phyloP scores from a whole-genome alignment of 2,329 filamentous ascomycete genomes.

The Cadophora gregata region DNA sequence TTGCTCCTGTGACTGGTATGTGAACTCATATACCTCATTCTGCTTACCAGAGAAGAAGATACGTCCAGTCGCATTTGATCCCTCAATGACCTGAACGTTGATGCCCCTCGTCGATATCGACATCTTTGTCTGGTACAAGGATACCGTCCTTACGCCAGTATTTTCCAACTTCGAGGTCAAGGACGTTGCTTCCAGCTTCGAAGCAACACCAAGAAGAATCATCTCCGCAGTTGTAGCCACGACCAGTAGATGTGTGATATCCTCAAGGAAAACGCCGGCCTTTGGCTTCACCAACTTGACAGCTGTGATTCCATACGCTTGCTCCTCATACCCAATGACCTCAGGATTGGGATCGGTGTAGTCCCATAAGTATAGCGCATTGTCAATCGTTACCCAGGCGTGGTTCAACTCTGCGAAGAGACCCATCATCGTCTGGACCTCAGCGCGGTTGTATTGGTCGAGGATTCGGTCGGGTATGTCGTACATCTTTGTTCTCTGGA shows the following conservation, averaged over 20 bases:
- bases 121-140: constrained; percentile 90
- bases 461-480: constrained; percentile 92
- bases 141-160: constrained; percentile 73
- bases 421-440: constrained; percentile 92
- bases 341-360: constrained; percentile 93
- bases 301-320: constrained; percentile 85
- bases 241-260: constrained; percentile 87
- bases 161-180: constrained; percentile 71
- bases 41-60: constrained; percentile 87
- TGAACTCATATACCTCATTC: constrained; percentile 93
- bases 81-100: constrained; percentile 78
- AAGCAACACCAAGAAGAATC: constrained; percentile 82
- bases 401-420: constrained; percentile 94
- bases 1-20: constrained; percentile 95
- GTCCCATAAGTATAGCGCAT: constrained; percentile 96
- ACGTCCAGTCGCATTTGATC: constrained; percentile 78
- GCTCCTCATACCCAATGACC: constrained; percentile 90
- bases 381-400: constrained; percentile 95
- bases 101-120: constrained; percentile 76
- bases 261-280: constrained; percentile 82
- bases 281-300: constrained; percentile 88
- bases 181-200: constrained; percentile 63
- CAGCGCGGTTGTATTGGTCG: constrained; percentile 86
- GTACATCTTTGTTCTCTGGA: constrained; percentile 85
- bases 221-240: constrained; percentile 88